phyloP scores from a whole-genome alignment of 2,329 filamentous ascomycete species.

The Colletotrichum liriopes region DNA sequence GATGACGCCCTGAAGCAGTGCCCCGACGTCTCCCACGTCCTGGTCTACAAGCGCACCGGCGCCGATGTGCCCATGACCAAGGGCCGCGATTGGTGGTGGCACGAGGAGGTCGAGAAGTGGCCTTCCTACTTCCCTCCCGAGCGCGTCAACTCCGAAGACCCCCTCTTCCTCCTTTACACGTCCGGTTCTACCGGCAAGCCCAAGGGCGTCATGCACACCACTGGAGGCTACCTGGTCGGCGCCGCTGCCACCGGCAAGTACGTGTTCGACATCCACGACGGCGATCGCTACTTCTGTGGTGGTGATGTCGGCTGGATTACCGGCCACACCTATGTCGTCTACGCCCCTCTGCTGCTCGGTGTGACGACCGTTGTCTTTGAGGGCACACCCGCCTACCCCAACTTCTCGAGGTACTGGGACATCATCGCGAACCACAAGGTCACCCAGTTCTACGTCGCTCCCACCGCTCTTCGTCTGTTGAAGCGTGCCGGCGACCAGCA shows the following conservation, averaged over 20 bases:
- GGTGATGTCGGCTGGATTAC: constrained; percentile 99
- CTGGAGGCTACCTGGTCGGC: constrained; percentile 93
- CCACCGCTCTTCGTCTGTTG: constrained; percentile 90
- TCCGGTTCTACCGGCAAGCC: constrained; percentile 98
- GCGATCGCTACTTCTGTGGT: constrained; percentile 96
- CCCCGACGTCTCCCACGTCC: constrained; percentile 85
- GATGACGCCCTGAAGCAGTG: constrained; percentile 98
- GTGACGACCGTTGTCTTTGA: constrained; percentile 97
- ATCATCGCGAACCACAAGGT: constrained; percentile 96
- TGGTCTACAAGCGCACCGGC: constrained; percentile 96
- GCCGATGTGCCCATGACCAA: constrained; percentile 92
- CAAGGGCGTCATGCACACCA: constrained; percentile 99
- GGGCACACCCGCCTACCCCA: constrained; percentile 96
- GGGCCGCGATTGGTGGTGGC: constrained; percentile 96
- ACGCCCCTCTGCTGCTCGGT: constrained; percentile 93
- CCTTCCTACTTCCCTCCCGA: constrained; percentile 93
- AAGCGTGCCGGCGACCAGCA: constrained; percentile 97
- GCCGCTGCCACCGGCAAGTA: constrained; percentile 97
- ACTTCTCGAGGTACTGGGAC: constrained; percentile 99
- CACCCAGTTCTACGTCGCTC: constrained; percentile 98
- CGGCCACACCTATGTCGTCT: constrained; percentile 98
- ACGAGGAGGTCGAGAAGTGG: constrained; percentile 98
- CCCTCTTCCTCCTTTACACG: constrained; percentile 97
- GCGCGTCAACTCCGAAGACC: constrained; percentile 92
- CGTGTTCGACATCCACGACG: constrained; percentile 97